Conservation (phyloP, 129 eudicot species). For the Pittosporum tobira region DNA sequence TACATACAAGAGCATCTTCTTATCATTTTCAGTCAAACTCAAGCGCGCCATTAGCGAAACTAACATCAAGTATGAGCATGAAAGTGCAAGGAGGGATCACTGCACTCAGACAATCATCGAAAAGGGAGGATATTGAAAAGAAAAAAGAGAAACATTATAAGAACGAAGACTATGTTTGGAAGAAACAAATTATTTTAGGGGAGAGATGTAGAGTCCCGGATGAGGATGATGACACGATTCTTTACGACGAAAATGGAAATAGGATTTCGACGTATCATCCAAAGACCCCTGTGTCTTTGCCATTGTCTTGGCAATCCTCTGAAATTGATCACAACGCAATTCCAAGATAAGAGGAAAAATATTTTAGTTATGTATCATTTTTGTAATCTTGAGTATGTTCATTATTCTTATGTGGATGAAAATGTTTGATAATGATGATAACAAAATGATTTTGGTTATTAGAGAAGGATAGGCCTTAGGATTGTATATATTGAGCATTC, state of each 20-base stretch:
- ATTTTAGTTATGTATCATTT: no score
- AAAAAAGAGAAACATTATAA: constrained; percentile 19
- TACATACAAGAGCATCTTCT: constrained; percentile 32
- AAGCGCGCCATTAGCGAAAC: constrained; percentile 16
- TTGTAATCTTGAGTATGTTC: no score
- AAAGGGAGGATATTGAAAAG: constrained; percentile 16
- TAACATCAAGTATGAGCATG: constrained; percentile 64
- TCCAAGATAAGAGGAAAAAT: background rate
- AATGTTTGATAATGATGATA: no score
- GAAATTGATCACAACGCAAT: background rate
- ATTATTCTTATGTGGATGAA: no score
- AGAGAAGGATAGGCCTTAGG: no score
- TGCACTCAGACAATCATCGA: constrained; percentile 20
- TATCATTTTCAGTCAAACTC: constrained; percentile 35
- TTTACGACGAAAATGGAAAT: constrained; percentile 27
- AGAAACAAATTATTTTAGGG: constrained; percentile 66
- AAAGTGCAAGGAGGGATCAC: constrained; percentile 21
- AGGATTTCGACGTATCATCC: constrained; percentile 21
- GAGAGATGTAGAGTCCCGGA: constrained; percentile 40
- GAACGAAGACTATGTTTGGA: constrained; percentile 64
- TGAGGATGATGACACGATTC: constrained; percentile 29
- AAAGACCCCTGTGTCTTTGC: constrained; percentile 8
- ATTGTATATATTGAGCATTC: no score
- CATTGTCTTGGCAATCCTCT: constrained; percentile 20
- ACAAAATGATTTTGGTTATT: no score